Base-by-base conservation (phyloP, 2,329 filamentous ascomycete genomes). In the Geosmithia morbida region DNA sequence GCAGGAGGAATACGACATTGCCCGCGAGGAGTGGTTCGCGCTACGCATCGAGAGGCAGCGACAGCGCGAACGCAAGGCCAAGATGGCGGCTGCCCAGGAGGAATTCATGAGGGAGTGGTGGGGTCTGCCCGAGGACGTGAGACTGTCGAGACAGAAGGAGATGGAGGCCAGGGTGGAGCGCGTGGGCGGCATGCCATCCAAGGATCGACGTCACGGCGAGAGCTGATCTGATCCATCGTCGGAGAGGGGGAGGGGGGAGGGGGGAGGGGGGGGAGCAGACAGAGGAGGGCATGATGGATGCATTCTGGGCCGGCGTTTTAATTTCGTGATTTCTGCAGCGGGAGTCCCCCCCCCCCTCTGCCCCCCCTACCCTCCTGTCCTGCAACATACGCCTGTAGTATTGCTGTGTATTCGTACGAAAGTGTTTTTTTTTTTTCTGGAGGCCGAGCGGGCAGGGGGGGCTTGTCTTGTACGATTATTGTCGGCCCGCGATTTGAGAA, bases 21-120 rank as follows among this genome's bases (percentile, higher is more conserved):
- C 92, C 52, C 74, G 92, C 46, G 85, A 88, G 64, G 88, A 97
- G 61, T 98, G 92, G 92, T 97, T 97, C 63, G 78, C 80, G 46
- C 74, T 77, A 52, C 75, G 86, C 46, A 71, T 86, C 55, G 78
- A 87, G 66, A 74, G 89, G 48, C 75, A 80, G 56, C 69, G 68
- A 49, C 79, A 83, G 63, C 69, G 80, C 39, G 81, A 87, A 63
- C 71, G 74, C 51, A 80, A 81, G 56, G 71, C 75, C 48, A 67
- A 67, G 50, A 68, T 78, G 55, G 74, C 75, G 53, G 66, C 69
- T 47, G 77, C 80, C 56, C 79, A 83, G 66, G 77, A 82, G 62
- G 71, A 72, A 43, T 82, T 83, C 51, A 68, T 81, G 59, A 63
- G 77, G 50, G 79, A 81, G 66, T 83, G 79, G 79, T 83, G 79